Evolutionary conservation across 2,329 filamentous ascomycete species (phyloP), one percentile per base, ranked within the genome.

Genomic region (Graphium sp.): DNA sequence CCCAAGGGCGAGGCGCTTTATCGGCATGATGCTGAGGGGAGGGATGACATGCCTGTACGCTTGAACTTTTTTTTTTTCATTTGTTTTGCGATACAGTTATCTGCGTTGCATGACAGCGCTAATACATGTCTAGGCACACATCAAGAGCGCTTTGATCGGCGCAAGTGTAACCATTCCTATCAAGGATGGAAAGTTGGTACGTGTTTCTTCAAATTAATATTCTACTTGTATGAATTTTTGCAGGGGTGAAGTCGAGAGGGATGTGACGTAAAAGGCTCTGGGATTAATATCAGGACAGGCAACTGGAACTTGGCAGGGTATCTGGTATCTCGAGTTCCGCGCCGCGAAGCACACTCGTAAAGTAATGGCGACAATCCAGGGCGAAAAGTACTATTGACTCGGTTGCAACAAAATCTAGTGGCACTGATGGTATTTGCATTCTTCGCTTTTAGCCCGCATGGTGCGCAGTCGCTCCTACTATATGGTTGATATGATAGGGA

Each of bases 311-410:
- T 87, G 80, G 81, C 81, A 89, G 43, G 72, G 89, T 0, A 87
- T 95, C 34, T 95, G 82, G 80, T 92, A 91, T 50, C 56, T 94
- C 38, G 89, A 95, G 53, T 95, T 95, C 49, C 66, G 87, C 32
- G 66, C 62, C 7, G 59, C 59, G 40, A 82, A 71, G 52, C 85
- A 94, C 52, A 62, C 70, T 37, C 68, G 89, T 43, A 79, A 73
- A 47, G 68, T 95, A 9, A 75, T 98, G 36, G 87, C 87, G 30
- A 95, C 89, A 2, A 91, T 95, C 36, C 85, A 95, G 52, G 89
- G 87, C 24, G 80, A 94, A 57, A 73, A 73, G 24, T 31, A 31
- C 18, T 20, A 31, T 22, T 26, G 29, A 26, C 18, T 16, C 16
- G n/a, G n/a, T n/a, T n/a, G n/a, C n/a, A n/a, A n/a, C n/a, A n/a